Base-by-base conservation (phyloP, 1,139 yeast species). In the Tardiomyces digboiensis region DNA sequence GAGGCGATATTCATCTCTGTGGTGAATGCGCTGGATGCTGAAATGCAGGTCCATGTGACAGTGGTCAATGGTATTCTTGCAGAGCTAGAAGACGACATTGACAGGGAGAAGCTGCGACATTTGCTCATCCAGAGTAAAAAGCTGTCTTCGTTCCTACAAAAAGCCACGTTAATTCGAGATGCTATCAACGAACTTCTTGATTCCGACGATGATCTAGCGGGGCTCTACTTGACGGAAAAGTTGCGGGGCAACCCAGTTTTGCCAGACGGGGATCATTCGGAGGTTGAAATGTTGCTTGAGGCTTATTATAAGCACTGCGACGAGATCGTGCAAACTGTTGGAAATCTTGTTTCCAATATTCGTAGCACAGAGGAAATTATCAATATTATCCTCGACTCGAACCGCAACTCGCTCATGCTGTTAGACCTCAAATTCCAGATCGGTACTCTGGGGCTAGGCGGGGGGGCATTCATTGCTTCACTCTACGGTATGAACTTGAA, bases 401-500 rank as follows among this genome's bases (percentile, higher is more conserved):
- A 89, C 60, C 79, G 99, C 65, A 93, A 93, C 64, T 82, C 95
- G 8, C 72, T 93, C 49, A 93, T 93, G 98, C 71, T 91, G 44
- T 77, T 87, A 51, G 97, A 91, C 56, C 67, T 91, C 52, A 81
- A 86, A 56, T 82, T 91, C 45, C 84, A 96, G 8, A 83, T 93
- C 33, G 93, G 93, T 46, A 85, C 97, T 0, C 65, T 93, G 41
- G 96, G 96, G 0, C 74, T 83, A 46, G 81, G 95, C 2, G 88
- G 89, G 13, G 95, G 96, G 1, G 82, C 86, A 1, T 66, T 82
- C 20, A 61, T 84, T n/a, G 78, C 91, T 1, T 96, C 97, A 0
- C 70, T 91, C 47, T 93, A 88, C 60, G 99, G 99, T 37, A 93
- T 93, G 98, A 93, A 93, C 60, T 68, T 93, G 62, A 82, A 83